Base-by-base conservation (phyloP, 2,329 filamentous ascomycete genomes). In the Fusarium falciforme region DNA sequence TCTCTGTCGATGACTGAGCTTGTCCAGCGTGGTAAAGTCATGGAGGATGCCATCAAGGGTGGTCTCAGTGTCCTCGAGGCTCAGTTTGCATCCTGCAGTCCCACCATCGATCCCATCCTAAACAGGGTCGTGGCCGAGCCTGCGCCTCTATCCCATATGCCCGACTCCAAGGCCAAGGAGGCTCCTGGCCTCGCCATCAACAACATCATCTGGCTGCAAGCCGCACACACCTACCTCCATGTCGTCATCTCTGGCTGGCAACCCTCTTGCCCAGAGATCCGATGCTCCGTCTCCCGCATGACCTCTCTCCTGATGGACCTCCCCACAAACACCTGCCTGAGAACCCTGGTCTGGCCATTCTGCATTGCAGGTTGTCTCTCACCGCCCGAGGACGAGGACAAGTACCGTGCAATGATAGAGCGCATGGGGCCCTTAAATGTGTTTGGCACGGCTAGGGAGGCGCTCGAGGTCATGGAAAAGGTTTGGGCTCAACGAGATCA, bases 181-280 rank as follows among this genome's bases (percentile, higher is more conserved):
- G 66, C 77, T 11, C 76, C 77, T 9, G 74, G 68, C 14, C 60
- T 79, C 38, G 74, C 77, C 17, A 69, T 78, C 36, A 74, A 82
- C 66, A 82, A 82, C 72, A 80, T 80, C 16, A 83, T 87, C 47
- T 89, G 87, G 87, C 84, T 85, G 1, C 83, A 87, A 52, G 86
- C 86, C 1, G 81, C 85, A 0, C 79, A 87, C 2, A 82, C 84
- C 9, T 89, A 89, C 67, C 82, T 89, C 14, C 79, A 82, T 14
- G 84, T 87, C 5, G 85, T 89, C 22, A 81, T 87, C 4, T 84
- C 83, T 2, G 88, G 87, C 5, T 89, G 87, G 87, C 86, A 87
- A 68, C 86, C 87, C 0, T 82, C 82, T 0, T 84, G 80, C 55
- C 77, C 80, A 0, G 86, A 87, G 60, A 83, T 88, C 3, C 80